Conservation (phyloP, 129 eudicot species). For the Cynara cardunculus region DNA sequence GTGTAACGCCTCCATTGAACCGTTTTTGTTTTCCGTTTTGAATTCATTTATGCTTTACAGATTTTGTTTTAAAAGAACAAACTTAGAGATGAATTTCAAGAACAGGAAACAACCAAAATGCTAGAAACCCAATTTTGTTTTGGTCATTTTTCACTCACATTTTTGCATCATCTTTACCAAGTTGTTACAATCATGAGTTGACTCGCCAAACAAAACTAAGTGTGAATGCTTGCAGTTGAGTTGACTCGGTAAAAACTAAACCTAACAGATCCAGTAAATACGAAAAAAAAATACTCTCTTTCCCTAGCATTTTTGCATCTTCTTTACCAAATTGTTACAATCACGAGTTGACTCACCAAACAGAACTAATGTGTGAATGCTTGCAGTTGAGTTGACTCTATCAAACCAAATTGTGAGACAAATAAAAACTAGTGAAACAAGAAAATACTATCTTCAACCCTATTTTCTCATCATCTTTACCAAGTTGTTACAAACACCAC, state of each 20-base stretch:
- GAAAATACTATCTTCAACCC: background rate
- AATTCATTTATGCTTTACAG: background rate
- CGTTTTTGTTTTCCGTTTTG: background rate
- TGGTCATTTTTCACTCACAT: background rate
- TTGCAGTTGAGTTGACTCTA: no score
- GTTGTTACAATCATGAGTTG: background rate
- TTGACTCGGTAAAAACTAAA: background rate
- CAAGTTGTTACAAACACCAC: background rate
- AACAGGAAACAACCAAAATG: slow-evolving; percentile 12
- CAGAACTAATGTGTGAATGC: background rate
- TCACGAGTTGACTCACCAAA: slow-evolving; percentile 3
- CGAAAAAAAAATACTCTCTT: no score
- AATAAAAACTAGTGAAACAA: background rate
- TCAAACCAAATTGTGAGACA: no score
- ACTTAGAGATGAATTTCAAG: background rate
- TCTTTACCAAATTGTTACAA: no score
- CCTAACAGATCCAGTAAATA: background rate
- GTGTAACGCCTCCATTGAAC: background rate
- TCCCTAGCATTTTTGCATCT: no score
- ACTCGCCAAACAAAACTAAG: background rate
- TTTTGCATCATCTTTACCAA: background rate
- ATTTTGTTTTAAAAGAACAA: slow-evolving; percentile 1
- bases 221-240: background rate
- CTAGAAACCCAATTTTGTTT: background rate
- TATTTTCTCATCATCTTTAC: background rate